A percentile compares a stretch with the other conserved stretches of the same genome.
phyloP scores from a whole-genome alignment of 2,329 filamentous ascomycete species.

The Pezicula rhizophila region DNA sequence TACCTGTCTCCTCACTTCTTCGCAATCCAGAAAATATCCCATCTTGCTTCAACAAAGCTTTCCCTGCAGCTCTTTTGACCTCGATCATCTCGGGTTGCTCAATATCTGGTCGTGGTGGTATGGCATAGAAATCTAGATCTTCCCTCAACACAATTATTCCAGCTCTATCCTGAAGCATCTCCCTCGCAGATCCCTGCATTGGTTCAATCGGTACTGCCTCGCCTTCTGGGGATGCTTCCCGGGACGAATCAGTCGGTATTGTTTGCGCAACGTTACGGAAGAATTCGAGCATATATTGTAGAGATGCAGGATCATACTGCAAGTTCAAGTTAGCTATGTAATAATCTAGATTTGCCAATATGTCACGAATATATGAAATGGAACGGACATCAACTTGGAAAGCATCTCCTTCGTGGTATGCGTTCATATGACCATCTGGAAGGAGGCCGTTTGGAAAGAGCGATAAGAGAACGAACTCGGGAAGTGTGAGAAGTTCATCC shows the following conservation, averaged over 20 bases:
- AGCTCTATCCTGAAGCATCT: slow-evolving; percentile 80
- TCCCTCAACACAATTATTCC: slow-evolving; percentile 96
- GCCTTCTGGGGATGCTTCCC: slow-evolving; percentile 57
- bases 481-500: slow-evolving; percentile 90
- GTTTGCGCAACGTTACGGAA: slow-evolving; percentile 94
- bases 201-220: slow-evolving; percentile 67
- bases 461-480: slow-evolving; percentile 96
- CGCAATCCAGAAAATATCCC: slow-evolving; percentile 95
- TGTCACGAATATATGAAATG: slow-evolving; percentile 25
- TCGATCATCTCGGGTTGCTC: slow-evolving; percentile 87
- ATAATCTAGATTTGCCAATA: slow-evolving; percentile 32
- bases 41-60: slow-evolving; percentile 78
- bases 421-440: slow-evolving; percentile 91
- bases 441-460: slow-evolving; percentile 97
- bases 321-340: slow-evolving; percentile 36
- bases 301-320: slow-evolving; percentile 91
- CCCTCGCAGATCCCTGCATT: slow-evolving; percentile 60
- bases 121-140: slow-evolving; percentile 95
- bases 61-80: slow-evolving; percentile 86
- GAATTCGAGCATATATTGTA: slow-evolving; percentile 99
- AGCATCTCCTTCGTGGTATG: slow-evolving; percentile 85
- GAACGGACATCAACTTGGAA: slow-evolving; percentile 92
- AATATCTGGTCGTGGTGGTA: slow-evolving; percentile 81
- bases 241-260: slow-evolving; percentile 73
- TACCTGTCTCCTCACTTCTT: slow-evolving; percentile 91